Evolutionary conservation across 2,329 filamentous ascomycete genomes (phyloP).

Genomic region (Trichoderma sp.): DNA sequence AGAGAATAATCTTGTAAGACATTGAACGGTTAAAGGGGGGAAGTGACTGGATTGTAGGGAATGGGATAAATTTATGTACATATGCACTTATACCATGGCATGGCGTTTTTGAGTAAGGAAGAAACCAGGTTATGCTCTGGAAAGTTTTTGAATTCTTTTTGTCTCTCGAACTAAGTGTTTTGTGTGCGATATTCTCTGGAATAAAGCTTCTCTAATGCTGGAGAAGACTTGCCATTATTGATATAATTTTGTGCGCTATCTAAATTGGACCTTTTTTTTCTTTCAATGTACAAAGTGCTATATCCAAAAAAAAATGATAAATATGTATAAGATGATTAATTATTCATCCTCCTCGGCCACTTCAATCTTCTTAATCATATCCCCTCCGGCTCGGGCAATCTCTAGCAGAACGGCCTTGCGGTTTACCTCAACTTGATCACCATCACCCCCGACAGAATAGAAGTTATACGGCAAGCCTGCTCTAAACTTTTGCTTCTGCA

Average conservation of each 20-base stretch:
- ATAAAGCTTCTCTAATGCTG: background rate
- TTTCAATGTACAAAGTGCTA: background rate
- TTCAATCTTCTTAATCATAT: constrained; percentile 71
- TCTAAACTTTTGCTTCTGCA: constrained; percentile 65
- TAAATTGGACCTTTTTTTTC: background rate
- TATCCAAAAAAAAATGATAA: background rate
- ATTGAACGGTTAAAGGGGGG: background rate
- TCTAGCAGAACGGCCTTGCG: constrained; percentile 70
- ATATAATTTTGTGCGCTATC: background rate
- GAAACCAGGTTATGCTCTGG: constrained; percentile 27
- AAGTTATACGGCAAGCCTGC: constrained; percentile 70
- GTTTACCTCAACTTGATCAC: constrained; percentile 64
- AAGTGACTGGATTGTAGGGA: constrained; percentile 20
- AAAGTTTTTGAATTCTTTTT: background rate
- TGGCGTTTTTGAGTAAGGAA: constrained; percentile 36
- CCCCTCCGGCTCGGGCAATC: constrained; percentile 69
- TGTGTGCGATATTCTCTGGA: constrained; percentile 5
- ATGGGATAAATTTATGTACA: constrained; percentile 33
- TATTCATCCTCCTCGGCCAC: constrained; percentile 35
- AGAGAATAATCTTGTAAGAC: constrained; percentile 13
- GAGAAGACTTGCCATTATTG: background rate
- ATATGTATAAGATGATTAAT: background rate
- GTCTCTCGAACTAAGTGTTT: constrained; percentile 5
- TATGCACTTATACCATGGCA: constrained; percentile 49
- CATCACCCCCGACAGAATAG: constrained; percentile 44